These are phyloP conservation scores for Capsella bursapastoris DNA, from an alignment of 345 rosid species.

Conservation along the genomic window DNA sequence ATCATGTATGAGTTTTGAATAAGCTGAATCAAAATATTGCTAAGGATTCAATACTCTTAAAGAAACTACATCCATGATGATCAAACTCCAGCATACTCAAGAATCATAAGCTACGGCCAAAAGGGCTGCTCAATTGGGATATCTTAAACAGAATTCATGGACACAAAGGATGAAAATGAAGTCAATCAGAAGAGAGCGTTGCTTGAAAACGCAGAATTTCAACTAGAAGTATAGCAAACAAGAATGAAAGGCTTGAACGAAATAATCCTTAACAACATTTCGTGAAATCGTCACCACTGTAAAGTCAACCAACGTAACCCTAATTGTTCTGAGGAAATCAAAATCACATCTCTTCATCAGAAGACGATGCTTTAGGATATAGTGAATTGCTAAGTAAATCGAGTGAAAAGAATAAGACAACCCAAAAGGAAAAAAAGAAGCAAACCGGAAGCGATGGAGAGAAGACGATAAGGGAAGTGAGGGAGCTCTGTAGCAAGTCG, in stretches of 20 bases:
- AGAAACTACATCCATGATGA: not conserved
- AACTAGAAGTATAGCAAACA: not conserved
- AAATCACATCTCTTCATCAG: not conserved
- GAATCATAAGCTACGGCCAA: conserved; percentile 2
- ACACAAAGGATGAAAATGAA: not conserved
- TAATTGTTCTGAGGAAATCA: conserved; percentile 19
- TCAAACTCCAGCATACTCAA: not conserved
- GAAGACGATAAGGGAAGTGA: conserved; percentile 74
- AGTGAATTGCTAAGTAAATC: not conserved
- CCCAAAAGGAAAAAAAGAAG: not conserved
- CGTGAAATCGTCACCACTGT: conserved; percentile 3
- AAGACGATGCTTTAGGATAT: not conserved
- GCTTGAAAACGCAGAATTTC: not conserved
- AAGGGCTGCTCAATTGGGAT: not conserved
- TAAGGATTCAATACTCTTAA: conserved; percentile 14
- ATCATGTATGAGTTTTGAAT: conserved; percentile 3
- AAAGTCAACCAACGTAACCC: conserved; percentile 37
- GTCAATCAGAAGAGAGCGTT: not conserved
- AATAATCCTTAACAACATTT: not conserved
- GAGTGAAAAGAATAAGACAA: not conserved
- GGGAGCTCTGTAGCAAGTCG: conserved; percentile 60
- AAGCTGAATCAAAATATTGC: conserved; percentile 14
- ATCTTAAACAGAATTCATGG: not conserved
- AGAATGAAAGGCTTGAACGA: conserved; percentile 2
- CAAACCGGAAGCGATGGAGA: conserved; percentile 67